A percentile compares a stretch with the other conserved stretches of the same genome.
Evolutionary conservation across 495 filamentous ascomycete genomes (phyloP).

Genomic region (Penicillium argentinense): DNA sequence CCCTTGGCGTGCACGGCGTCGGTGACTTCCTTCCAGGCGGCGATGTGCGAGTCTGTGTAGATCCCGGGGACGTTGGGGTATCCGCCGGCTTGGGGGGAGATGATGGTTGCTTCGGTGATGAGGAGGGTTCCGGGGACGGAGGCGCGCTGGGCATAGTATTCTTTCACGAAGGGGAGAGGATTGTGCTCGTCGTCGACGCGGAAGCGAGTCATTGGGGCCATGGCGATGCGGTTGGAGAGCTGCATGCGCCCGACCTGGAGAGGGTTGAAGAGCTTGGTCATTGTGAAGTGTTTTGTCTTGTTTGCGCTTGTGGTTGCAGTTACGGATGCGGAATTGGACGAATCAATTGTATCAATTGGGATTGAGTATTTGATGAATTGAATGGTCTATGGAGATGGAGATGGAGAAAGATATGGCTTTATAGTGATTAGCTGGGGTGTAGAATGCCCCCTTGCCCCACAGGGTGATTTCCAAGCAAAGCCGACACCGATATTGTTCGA

Average conservation of each 20-base stretch:
- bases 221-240: slow-evolving; percentile 48
- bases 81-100: slow-evolving; percentile 53
- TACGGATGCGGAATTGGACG: neutral
- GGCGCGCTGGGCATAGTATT: slow-evolving; percentile 55
- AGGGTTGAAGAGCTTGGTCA: slow-evolving; percentile 52
- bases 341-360: neutral
- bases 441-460: neutral
- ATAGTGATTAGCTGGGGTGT: neutral
- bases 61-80: slow-evolving; percentile 63
- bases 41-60: slow-evolving; percentile 59
- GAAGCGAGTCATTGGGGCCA: slow-evolving; percentile 53
- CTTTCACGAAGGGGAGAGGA: slow-evolving; percentile 40
- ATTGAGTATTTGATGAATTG: no score
- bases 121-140: slow-evolving; percentile 50
- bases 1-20: slow-evolving; percentile 66
- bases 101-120: slow-evolving; percentile 62
- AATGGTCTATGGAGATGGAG: no score
- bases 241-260: slow-evolving; percentile 44
- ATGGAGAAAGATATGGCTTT: no score
- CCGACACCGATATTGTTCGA: no score
- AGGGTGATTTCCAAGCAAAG: slow-evolving; percentile 6
- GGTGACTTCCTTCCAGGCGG: slow-evolving; percentile 61
- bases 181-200: slow-evolving; percentile 44
- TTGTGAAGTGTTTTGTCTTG: slow-evolving; percentile 8
- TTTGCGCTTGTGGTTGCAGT: neutral